Base-by-base conservation (phyloP, 139 green algal species). In the Parachlorella kessleri region DNA sequence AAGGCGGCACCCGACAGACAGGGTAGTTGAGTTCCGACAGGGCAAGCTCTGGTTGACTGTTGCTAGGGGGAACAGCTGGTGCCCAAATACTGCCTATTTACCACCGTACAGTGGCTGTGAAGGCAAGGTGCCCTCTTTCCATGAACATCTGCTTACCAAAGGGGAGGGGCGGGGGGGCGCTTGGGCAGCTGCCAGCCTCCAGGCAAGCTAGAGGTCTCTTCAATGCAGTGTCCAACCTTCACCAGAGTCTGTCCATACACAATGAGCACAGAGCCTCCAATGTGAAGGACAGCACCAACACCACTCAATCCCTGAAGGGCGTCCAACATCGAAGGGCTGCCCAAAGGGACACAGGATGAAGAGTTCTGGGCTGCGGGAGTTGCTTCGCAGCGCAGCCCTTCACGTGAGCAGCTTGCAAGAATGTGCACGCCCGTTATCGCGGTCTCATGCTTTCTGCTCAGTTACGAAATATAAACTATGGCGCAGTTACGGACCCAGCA, bases 171-270 rank as follows among this genome's bases (percentile, higher is more conserved):
- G n/a, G 68, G 37, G 26, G 65, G 64, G 26, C 8, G n/a, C 0
- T 68, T 68, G 4, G 81, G 73, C 35, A 86, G 63, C 2, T 73
- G 35, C 78, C 83, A 86, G n/a, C 71, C 68, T 63, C 71, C 78
- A 36, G 70, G 64, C 48, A 54, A 63, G n/a, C 69, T 65, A 1
- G 83, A 87, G 28, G 77, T 75, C 30, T 89, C 85, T 3, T 80
- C 37, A 10, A 89, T 89, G 39, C 82, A 76, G 48, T 89, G 85
- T 4, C 83, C 68, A 18, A 86, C 73, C 72, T 89, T 85, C 8
- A 86, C 72, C 26, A 78, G 30, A 6, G 85, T 81, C 74, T 89
- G 85, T 2, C 85, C 85, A 77, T 76, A 79, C 8, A 90, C 85
- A 35, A 90, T 90, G 21, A 87, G 54, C 42, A 90, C 39, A 53